Base-by-base conservation (phyloP, 208 protist genomes). In the Phytomonas francai region DNA sequence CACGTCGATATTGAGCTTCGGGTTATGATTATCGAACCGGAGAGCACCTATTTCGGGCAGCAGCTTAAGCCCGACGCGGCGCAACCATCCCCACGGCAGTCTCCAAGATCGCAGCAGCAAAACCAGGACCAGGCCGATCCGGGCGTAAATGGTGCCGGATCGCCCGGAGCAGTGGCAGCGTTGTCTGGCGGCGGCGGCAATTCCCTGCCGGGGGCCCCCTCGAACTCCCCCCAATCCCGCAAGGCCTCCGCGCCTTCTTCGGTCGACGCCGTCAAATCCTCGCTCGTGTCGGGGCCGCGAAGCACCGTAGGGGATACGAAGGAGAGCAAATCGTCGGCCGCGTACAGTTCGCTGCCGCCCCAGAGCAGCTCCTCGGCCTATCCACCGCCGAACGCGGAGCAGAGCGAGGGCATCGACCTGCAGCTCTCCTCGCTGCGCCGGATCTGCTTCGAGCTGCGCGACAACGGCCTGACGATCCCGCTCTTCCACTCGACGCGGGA, bases 381-480 rank as follows among this genome's bases (percentile, higher is more conserved):
- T 34, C 60, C 29, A 11, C 16, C 33, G 27, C 49, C n/a, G 33
- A 66, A 65, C 34, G 30, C 70, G 22, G 57, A 34, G 30, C 56
- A 45, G 0, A 31, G 68, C 30, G 51, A 73, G 30, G 72, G 77
- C 22, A 66, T 74, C 42, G 66, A 78, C 39, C 69, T 88, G n/a
- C 73, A 71, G n/a, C 70, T 74, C 1, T 54, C 71, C 12, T 79
- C 81, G 28, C 72, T 90, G 61, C 81, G 82, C 9, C 85, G 85
- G 27, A 87, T 91, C 59, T 80, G 85, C 64, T 88, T 91, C 45
- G 81, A 91, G 67, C 56, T 91, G 63, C 70, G 73, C 28, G 78
- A 88, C 72, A 81, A 85, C 65, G 85, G 79, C 19, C 69, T 71
- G 27, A 79, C 68, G 1, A 85, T 91, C 29, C 66, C 60, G 6